These are phyloP conservation scores for Lodderomyces metapsilosis DNA, from an alignment of 1,139 yeast species.

Conservation along the genomic window DNA sequence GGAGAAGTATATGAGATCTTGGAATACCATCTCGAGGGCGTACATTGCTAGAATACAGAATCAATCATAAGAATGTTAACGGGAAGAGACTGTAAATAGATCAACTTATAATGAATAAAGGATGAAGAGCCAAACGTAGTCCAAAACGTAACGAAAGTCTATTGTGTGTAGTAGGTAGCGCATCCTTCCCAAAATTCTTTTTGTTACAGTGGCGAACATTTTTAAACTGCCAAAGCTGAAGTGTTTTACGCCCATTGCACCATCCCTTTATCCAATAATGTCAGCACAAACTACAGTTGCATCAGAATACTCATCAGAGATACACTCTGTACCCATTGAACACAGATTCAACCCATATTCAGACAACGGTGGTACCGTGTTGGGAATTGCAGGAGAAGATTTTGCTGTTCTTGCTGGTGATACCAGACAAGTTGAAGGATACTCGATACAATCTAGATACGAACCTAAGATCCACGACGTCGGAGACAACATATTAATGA, in stretches of 20 bases:
- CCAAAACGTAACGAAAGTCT: too few species aligned
- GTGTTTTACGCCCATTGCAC: too few species aligned
- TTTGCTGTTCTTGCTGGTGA: constrained; percentile 97
- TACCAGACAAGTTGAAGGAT: constrained; percentile 94
- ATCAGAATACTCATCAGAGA: constrained; percentile 59
- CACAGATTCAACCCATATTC: constrained; percentile 94
- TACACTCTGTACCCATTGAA: constrained; percentile 68
- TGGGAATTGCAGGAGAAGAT: constrained; percentile 97
- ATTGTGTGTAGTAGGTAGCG: too few species aligned
- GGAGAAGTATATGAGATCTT: constrained; percentile 85
- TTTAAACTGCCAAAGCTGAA: too few species aligned
- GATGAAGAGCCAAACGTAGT: too few species aligned
- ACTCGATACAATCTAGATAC: constrained; percentile 88
- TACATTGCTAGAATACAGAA: constrained; percentile 71
- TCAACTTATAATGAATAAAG: too few species aligned
- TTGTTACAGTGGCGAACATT: constrained; percentile 1
- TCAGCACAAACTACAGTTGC: constrained; percentile 43
- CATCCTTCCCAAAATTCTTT: background rate
- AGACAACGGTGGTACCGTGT: constrained; percentile 95
- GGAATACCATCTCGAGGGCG: constrained; percentile 80
- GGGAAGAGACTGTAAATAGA: too few species aligned
- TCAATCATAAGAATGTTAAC: constrained; percentile 9
- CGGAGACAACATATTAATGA: constrained; percentile 83
- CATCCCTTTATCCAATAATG: too few species aligned
- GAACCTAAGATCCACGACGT: constrained; percentile 88